Evolutionary conservation across 176 grass and related monocot species (phyloP).

Genomic region (Oryza australiensis): DNA sequence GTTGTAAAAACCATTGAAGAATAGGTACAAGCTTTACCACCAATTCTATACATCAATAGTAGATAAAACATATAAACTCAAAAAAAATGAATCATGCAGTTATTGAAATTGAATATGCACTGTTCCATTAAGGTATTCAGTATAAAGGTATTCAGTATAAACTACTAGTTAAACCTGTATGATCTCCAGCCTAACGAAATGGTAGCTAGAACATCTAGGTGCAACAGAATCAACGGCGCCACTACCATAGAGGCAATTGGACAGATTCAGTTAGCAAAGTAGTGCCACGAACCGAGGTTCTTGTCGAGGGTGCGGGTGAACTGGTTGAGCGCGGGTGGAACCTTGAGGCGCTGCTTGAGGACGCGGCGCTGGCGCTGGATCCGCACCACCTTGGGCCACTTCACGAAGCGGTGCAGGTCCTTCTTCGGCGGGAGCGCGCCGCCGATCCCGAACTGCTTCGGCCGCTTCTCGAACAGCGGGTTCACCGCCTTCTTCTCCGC

Average conservation of each 20-base stretch:
- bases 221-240: background rate
- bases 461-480: slow-evolving; percentile 88
- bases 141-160: too few relatives aligned
- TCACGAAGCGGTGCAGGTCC: slow-evolving; percentile 80
- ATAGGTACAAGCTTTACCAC: background rate
- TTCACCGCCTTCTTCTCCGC: slow-evolving; percentile 59
- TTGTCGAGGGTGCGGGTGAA: slow-evolving; percentile 93
- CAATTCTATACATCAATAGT: background rate
- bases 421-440: slow-evolving; percentile 79
- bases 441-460: slow-evolving; percentile 86
- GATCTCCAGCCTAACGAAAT: background rate
- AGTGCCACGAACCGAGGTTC: slow-evolving; percentile 56
- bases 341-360: slow-evolving; percentile 94
- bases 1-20: background rate
- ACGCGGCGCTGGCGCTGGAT: slow-evolving; percentile 88
- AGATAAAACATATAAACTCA: background rate
- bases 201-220: background rate
- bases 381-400: slow-evolving; percentile 91
- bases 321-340: slow-evolving; percentile 84
- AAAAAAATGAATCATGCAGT: background rate
- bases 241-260: too few relatives aligned
- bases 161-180: background rate
- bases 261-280: too few relatives aligned
- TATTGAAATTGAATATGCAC: background rate
- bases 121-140: background rate